These are phyloP conservation scores for Austroboletus festivus DNA, from an alignment of 768 basidiomycete species.

Conservation along the genomic window DNA sequence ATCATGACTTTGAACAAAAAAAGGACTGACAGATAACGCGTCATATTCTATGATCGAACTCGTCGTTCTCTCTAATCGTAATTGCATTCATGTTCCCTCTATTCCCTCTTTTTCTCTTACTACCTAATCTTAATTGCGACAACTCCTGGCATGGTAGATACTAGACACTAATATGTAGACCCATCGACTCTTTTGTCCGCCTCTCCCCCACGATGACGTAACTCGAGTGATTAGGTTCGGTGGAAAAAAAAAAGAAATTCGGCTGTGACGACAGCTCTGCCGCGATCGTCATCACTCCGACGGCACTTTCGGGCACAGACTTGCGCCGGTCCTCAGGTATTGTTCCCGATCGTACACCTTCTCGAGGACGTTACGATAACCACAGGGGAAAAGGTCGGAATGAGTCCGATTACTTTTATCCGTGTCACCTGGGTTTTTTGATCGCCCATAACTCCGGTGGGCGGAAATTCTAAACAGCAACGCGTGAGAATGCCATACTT, in stretches of 20 bases:
- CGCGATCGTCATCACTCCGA: neutral
- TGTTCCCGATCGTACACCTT: too few relatives aligned
- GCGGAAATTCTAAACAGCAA: too few relatives aligned
- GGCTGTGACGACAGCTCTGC: neutral
- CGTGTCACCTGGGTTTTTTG: too few relatives aligned
- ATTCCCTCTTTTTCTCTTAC: neutral
- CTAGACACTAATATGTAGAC: neutral
- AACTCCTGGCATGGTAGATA: constrained; percentile 23
- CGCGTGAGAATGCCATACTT: too few relatives aligned
- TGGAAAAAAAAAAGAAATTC: too few relatives aligned
- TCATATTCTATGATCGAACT: constrained; percentile 12
- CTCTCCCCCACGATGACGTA: neutral
- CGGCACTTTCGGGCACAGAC: too few relatives aligned
- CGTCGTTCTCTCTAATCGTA: constrained; percentile 13
- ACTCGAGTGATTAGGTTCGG: too few relatives aligned
- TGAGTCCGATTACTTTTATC: too few relatives aligned
- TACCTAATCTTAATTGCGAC: neutral
- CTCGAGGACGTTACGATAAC: too few relatives aligned
- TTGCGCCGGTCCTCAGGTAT: too few relatives aligned
- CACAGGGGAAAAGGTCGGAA: too few relatives aligned
- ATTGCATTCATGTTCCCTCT: constrained; percentile 10
- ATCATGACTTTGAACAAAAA: constrained; percentile 23
- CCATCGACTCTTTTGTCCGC: neutral
- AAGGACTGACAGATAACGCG: neutral
- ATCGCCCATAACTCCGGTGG: too few relatives aligned